Base-by-base conservation (phyloP, 768 basidiomycete species). In the Termitomyces sp. region DNA sequence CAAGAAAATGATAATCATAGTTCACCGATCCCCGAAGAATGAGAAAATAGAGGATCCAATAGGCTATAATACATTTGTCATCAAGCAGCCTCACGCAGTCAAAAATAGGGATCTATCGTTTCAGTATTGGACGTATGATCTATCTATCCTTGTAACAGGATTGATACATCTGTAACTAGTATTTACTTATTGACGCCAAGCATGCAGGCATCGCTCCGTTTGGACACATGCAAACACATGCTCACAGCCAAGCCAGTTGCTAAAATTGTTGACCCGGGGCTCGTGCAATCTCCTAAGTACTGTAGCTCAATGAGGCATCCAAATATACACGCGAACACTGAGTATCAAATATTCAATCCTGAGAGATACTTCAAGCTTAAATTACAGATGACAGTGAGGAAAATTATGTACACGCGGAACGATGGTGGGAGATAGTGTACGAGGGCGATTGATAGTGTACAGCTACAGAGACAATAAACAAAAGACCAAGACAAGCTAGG, bases 201-300 rank as follows among this genome's bases (percentile, higher is more conserved):
- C 42, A 44, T n/a, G n/a, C n/a, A n/a, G n/a, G n/a, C n/a, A n/a
- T n/a, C 25, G n/a, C 44, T 29, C 46, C 44, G 23, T 60, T 48
- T 60, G 59, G 53, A 59, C 63, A 65, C 63, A 56, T 62, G 61
- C 46, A 57, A 49, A 59, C 63, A 65, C 63, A 56, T 62, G 61
- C 46, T 51, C 53, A 58, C n/a, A 56, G 59, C 61, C 63, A 64
- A 62, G 59, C 53, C 38, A 40, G 21, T 40, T 59, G 52, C 48
- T 46, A 47, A 58, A 41, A 51, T 56, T 49, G 47, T 48, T 44
- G 35, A 50, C 53, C 57, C 59, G 52, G 50, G 41, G 51, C 57
- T 59, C 32, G 17, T 27, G 31, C 44, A 53, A 42, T 35, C 50
- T 53, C 31, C 50, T 31, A 41, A 46, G 35, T 34, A 12, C 1